Percentiles rank a stretch among this genome's conserved stretches.
Conservation (phyloP, 2,329 filamentous ascomycete species). For the Biscogniauxia mediterranea region DNA sequence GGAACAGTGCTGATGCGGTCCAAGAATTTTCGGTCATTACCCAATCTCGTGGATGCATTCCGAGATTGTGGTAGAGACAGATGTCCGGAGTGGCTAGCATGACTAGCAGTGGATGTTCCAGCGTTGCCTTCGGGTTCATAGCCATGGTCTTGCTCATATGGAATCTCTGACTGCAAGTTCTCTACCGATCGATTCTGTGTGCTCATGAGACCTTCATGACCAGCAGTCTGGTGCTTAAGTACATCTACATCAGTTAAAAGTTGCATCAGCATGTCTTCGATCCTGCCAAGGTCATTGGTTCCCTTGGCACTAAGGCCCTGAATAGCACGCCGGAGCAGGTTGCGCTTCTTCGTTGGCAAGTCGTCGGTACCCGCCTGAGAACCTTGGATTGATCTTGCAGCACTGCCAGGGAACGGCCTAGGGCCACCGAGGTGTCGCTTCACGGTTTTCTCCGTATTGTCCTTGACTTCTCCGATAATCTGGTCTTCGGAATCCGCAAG, state of each 20-base stretch:
- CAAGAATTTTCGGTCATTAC: slow-evolving; percentile 57
- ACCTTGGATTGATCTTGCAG: slow-evolving; percentile 57
- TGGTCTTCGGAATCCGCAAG: slow-evolving; percentile 87
- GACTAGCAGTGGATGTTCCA: slow-evolving; percentile 70
- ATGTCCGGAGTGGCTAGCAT: slow-evolving; percentile 73
- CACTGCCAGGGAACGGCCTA: slow-evolving; percentile 71
- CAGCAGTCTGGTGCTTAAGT: slow-evolving; percentile 62
- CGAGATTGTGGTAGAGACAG: slow-evolving; percentile 60
- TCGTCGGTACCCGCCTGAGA: slow-evolving; percentile 60
- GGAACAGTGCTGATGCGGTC: slow-evolving; percentile 87
- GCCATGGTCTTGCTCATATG: slow-evolving; percentile 67
- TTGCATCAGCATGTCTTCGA: slow-evolving; percentile 89
- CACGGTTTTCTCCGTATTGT: slow-evolving; percentile 81
- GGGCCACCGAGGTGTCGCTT: slow-evolving; percentile 83
- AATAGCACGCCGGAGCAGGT: slow-evolving; percentile 90
- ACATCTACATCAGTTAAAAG: slow-evolving; percentile 89
- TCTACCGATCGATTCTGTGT: slow-evolving; percentile 66
- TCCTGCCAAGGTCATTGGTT: slow-evolving; percentile 80
- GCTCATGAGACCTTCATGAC: slow-evolving; percentile 34
- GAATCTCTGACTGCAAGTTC: slow-evolving; percentile 59
- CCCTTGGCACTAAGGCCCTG: slow-evolving; percentile 88
- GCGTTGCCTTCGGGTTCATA: slow-evolving; percentile 83
- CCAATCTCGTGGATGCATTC: slow-evolving; percentile 42
- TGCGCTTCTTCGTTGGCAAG: slow-evolving; percentile 75
- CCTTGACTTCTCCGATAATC: slow-evolving; percentile 82